Conservation (phyloP, 2,329 filamentous ascomycete species). For the Apiospora saccharicola region DNA sequence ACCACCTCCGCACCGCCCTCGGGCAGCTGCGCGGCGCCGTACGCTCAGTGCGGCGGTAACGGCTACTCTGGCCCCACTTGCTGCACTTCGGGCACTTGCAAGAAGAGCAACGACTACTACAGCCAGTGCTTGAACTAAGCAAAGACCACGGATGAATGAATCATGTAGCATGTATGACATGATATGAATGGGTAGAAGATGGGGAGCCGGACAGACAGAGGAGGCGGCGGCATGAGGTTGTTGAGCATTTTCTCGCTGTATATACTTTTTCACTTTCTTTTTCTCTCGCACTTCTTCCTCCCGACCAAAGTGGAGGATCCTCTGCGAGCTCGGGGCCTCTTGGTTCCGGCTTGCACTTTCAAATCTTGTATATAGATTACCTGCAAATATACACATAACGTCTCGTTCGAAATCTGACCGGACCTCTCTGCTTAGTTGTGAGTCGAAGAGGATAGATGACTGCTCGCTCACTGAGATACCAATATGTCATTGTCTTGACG, state of each 20-base stretch:
- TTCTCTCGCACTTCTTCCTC: background rate
- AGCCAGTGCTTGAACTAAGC: constrained; percentile 14
- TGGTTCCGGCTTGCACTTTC: background rate
- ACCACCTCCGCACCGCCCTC: background rate
- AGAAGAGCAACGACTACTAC: constrained; percentile 19
- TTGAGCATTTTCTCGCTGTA: background rate
- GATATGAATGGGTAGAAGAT: no score
- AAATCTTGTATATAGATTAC: constrained; percentile 12
- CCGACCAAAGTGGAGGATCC: background rate
- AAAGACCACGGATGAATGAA: background rate
- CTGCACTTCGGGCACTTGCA: constrained; percentile 21
- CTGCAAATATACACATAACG: background rate
- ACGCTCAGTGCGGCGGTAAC: constrained; percentile 25
- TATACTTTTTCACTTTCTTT: background rate
- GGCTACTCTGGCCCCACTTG: constrained; percentile 21
- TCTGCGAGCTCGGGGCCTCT: background rate
- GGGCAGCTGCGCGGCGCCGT: background rate
- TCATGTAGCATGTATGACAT: constrained; percentile 2
- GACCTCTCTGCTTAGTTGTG: no score
- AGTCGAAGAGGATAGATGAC: background rate
- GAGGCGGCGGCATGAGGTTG: background rate
- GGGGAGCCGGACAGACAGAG: no score
- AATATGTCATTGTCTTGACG: background rate
- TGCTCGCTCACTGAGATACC: background rate
- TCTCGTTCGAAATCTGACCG: background rate